phyloP scores from a whole-genome alignment of 345 rosid genomes.

The Eucalyptus marginata region DNA sequence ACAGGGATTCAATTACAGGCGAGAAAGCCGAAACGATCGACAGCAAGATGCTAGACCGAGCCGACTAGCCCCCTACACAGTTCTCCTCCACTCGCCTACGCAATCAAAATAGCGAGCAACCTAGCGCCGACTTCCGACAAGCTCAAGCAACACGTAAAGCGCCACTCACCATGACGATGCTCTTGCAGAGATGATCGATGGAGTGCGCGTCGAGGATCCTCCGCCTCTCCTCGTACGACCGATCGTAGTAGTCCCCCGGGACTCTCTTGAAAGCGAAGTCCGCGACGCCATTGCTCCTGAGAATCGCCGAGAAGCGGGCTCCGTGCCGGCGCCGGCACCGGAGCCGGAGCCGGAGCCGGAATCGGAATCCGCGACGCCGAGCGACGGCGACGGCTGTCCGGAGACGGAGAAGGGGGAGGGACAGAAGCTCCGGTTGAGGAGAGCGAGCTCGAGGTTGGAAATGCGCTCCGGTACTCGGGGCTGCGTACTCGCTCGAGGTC shows the following conservation, averaged over 20 bases:
- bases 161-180: slow-evolving; percentile 71
- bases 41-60: not conserved
- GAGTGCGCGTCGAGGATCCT: slow-evolving; percentile 64
- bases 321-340: slow-evolving; percentile 13
- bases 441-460: slow-evolving; percentile 27
- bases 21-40: not conserved
- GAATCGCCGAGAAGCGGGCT: slow-evolving; percentile 54
- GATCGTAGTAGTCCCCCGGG: slow-evolving; percentile 58
- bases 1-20: not conserved
- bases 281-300: slow-evolving; percentile 36
- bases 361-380: not conserved
- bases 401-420: not conserved
- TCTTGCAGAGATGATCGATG: slow-evolving; percentile 77
- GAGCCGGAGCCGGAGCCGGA: not conserved
- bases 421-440: not conserved
- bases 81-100: not conserved
- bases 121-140: not conserved
- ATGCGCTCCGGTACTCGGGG: slow-evolving; percentile 37
- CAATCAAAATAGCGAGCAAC: not conserved
- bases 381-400: not conserved
- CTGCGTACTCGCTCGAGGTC: slow-evolving; percentile 58
- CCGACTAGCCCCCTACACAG: not conserved
- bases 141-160: not conserved
- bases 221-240: slow-evolving; percentile 70
- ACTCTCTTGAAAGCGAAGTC: slow-evolving; percentile 59